Evolutionary conservation across 768 basidiomycete genomes (phyloP).

Genomic region (Russula brevipes): DNA sequence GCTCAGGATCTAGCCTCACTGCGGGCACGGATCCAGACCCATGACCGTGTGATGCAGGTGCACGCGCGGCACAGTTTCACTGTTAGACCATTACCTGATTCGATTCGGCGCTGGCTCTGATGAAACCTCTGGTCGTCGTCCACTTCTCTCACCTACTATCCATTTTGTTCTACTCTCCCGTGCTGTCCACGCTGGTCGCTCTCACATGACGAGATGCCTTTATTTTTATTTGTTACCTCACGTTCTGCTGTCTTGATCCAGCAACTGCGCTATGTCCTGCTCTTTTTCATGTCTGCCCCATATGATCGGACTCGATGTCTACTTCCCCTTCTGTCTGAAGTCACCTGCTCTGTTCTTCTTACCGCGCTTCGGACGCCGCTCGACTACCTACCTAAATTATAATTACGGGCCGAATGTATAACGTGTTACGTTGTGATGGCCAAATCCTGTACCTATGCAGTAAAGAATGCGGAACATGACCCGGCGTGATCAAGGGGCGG

Average conservation of each 20-base stretch:
- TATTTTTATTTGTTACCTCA: not conserved
- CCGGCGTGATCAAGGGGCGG: not conserved
- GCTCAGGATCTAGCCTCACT: constrained; percentile 1
- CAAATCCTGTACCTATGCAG: not conserved
- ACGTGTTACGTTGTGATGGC: not conserved
- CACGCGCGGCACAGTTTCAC: constrained; percentile 7
- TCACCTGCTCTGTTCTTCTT: not conserved
- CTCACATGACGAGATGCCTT: not conserved
- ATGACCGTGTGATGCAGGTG: constrained; percentile 14
- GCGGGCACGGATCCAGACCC: constrained; percentile 8
- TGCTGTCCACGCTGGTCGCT: constrained; percentile 4
- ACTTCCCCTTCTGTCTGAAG: not conserved
- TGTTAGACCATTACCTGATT: constrained; percentile 7
- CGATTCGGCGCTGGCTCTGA: constrained; percentile 19
- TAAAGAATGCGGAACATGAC: not conserved
- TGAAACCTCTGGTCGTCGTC: not conserved
- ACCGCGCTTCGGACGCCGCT: constrained; percentile 10
- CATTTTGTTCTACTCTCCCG: not conserved
- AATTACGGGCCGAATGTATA: constrained; percentile 11
- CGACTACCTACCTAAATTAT: not conserved
- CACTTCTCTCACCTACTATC: not conserved
- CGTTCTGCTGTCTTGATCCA: not conserved
- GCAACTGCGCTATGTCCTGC: not conserved
- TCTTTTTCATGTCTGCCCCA: not conserved
- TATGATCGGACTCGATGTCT: constrained; percentile 1